A percentile compares a stretch with the other conserved stretches of the same genome.
phyloP scores from a whole-genome alignment of 257 asterid species.

The Fraxinus quadrangulata region DNA sequence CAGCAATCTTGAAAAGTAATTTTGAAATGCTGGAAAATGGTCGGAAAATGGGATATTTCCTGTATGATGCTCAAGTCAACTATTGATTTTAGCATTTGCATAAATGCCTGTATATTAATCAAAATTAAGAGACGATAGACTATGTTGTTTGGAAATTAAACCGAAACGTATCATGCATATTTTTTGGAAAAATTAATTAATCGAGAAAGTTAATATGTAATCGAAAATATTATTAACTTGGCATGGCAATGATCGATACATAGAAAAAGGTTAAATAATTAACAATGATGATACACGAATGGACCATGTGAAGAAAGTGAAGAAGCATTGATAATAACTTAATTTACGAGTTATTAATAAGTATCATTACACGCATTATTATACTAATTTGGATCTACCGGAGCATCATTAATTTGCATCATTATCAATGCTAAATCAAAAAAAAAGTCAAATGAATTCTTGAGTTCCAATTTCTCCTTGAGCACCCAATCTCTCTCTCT shows the following conservation, averaged over 20 bases:
- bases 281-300: constrained; percentile 1
- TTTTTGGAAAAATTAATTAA: no score
- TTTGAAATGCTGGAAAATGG: neutral
- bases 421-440: constrained; percentile 18
- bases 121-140: neutral
- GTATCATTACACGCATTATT: neutral
- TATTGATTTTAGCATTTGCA: neutral
- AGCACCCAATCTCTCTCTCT: neutral
- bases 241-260: neutral
- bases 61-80: no score
- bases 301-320: neutral
- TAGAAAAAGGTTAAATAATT: neutral
- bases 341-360: neutral
- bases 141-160: neutral
- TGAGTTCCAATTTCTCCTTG: constrained; percentile 25
- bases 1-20: neutral
- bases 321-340: neutral
- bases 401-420: constrained; percentile 28
- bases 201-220: no score
- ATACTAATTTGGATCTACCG: constrained; percentile 3
- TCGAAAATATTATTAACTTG: no score
- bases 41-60: neutral
- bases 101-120: no score
- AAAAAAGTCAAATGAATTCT: constrained; percentile 23
- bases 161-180: no score